These are phyloP conservation scores for Paecilomyces niveus DNA, from an alignment of 2,329 filamentous ascomycete genomes.

Conservation along the genomic window DNA sequence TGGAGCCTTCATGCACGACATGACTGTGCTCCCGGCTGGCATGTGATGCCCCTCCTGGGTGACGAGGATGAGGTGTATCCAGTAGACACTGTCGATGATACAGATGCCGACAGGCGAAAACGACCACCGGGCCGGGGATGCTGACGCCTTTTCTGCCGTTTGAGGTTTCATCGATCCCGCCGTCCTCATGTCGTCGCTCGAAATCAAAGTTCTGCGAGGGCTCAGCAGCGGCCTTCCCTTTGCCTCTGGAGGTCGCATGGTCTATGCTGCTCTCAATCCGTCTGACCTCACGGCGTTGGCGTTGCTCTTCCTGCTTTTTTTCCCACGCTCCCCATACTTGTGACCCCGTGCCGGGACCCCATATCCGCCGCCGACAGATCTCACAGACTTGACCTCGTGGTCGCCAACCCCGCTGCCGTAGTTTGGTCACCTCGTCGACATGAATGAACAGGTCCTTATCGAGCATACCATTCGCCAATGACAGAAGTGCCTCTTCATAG, in stretches of 20 bases:
- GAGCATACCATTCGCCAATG: slow-evolving; percentile 75
- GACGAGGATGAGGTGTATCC: slow-evolving; percentile 13
- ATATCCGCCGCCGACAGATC: slow-evolving; percentile 71
- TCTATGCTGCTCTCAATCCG: slow-evolving; percentile 21
- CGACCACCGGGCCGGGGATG: slow-evolving; percentile 27
- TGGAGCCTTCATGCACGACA: slow-evolving; percentile 14
- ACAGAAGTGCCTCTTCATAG: slow-evolving; percentile 85
- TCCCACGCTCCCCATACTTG: slow-evolving; percentile 80
- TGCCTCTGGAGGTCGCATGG: slow-evolving; percentile 23
- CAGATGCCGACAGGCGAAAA: slow-evolving; percentile 44
- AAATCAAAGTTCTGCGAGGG: slow-evolving; percentile 2
- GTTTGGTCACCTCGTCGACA: slow-evolving; percentile 64
- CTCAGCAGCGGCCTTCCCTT: slow-evolving; percentile 32
- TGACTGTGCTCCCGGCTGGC: slow-evolving; percentile 2
- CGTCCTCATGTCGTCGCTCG: background rate
- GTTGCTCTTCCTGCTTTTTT: slow-evolving; percentile 39
- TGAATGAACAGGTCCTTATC: slow-evolving; percentile 84
- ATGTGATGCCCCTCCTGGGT: slow-evolving; percentile 2
- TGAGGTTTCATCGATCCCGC: background rate
- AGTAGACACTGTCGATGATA: slow-evolving; percentile 41
- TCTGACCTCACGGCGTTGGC: slow-evolving; percentile 21
- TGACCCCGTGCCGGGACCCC: slow-evolving; percentile 78
- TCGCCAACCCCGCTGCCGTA: slow-evolving; percentile 82
- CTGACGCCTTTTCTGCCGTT: background rate
- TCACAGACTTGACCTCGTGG: slow-evolving; percentile 83